Base-by-base conservation (phyloP, 352 stramenopile species). In the Ochromonadaceae sp. region DNA sequence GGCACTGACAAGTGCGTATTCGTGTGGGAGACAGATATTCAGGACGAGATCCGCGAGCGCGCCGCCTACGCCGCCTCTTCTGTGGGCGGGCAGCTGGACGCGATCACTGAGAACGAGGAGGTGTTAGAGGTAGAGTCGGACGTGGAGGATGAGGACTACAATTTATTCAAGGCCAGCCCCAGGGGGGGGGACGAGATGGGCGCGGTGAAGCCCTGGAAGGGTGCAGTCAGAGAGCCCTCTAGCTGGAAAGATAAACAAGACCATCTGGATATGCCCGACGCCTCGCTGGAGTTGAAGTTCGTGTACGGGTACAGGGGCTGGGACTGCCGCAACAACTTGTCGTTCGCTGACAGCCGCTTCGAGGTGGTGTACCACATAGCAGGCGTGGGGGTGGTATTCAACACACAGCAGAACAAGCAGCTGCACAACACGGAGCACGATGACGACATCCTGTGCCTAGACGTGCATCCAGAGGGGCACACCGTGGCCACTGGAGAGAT, bases 321-420 rank as follows among this genome's bases (percentile, higher is more conserved):
- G 31, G 69, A 79, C 1, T 81, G 78, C 0, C 72, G 78, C 48
- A 84, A 80, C 67, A 84, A 86, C 52, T 70, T 86, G 15, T 78
- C 76, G 35, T 90, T 86, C 49, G 82, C 75, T n/a, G 80, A 85
- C 50, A 79, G 84, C 56, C 67, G 73, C 2, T 82, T 72, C 68
- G 80, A 86, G 36, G 86, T 90, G 32, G 76, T 90, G 5, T 91
- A 89, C 65, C 68, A 81, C 0, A 74, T 78, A 14, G 83, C 78
- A 1, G 74, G 79, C 0, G 75, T 86, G 43, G 83, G 83, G 0
- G 70, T 91, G 20, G 79, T 87, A 17, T 86, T 87, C 72, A 85
- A 86, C 49, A 87, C 78, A 15, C 79, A 84, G 57, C 79, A 78
- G 0, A 78, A 85, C 48, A 79, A 65, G 0, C 83, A 91, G 61